These are phyloP conservation scores for Gossypium aridum DNA, from an alignment of 441 rosid genomes.

Conservation along the genomic window DNA sequence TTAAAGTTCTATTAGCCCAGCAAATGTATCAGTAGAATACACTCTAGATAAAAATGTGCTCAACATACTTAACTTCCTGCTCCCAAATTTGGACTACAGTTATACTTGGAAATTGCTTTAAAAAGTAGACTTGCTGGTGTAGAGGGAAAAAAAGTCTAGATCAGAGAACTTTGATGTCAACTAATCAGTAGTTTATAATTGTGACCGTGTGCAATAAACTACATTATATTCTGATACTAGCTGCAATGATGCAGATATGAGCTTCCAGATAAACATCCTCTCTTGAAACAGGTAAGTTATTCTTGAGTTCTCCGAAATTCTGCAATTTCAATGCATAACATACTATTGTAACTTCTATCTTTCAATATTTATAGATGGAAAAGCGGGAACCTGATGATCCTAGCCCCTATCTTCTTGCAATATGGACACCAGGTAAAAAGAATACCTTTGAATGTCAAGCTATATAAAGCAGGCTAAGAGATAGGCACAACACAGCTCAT, in stretches of 20 bases:
- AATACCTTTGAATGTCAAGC: background rate
- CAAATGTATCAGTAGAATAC: slow-evolving; percentile 5
- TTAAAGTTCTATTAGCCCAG: slow-evolving; percentile 5
- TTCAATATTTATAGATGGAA: slow-evolving; percentile 58
- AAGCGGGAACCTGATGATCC: slow-evolving; percentile 87
- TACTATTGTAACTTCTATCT: slow-evolving; percentile 16
- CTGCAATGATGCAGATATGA: slow-evolving; percentile 63
- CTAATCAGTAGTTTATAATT: background rate
- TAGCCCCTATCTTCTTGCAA: slow-evolving; percentile 89
- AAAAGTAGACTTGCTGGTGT: background rate
- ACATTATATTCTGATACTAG: slow-evolving; percentile 4
- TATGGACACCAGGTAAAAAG: slow-evolving; percentile 92
- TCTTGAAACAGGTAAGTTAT: slow-evolving; percentile 62
- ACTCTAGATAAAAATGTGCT: slow-evolving; percentile 1
- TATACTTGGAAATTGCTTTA: slow-evolving; percentile 1
- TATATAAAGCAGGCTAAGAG: background rate
- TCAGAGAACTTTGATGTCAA: background rate
- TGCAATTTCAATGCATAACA: slow-evolving; percentile 11
- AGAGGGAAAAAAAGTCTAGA: background rate
- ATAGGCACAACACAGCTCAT: background rate
- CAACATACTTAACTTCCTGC: background rate
- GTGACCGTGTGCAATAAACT: background rate
- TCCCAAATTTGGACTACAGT: background rate
- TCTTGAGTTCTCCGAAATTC: slow-evolving; percentile 13
- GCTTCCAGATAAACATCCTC: slow-evolving; percentile 90